Conservation (phyloP, 768 basidiomycete genomes). For the Lanmaoa pseudosensibilis region DNA sequence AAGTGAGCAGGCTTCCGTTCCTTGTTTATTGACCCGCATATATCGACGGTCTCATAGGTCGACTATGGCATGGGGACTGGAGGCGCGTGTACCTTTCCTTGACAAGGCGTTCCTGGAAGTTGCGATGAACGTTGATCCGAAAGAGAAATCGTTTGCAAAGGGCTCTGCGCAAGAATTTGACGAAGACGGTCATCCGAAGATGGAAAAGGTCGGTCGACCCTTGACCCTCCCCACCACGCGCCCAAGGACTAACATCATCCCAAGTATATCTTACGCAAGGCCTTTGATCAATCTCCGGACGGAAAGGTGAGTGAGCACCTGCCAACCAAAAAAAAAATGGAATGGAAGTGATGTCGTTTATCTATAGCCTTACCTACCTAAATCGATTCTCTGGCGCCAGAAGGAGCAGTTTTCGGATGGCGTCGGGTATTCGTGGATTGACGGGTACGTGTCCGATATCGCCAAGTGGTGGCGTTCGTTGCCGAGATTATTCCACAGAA, state of each 20-base stretch:
- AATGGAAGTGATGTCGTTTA: not conserved
- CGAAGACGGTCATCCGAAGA: slow-evolving; percentile 81
- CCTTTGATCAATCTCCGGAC: slow-evolving; percentile 84
- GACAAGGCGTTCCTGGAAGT: slow-evolving; percentile 96
- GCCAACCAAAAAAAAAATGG: not conserved
- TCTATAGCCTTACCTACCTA: slow-evolving; percentile 83
- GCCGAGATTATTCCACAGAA: slow-evolving; percentile 43
- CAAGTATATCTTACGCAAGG: slow-evolving; percentile 93
- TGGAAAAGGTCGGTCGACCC: slow-evolving; percentile 79
- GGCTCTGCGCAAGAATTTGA: slow-evolving; percentile 73
- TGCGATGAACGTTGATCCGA: slow-evolving; percentile 86
- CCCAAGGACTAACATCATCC: slow-evolving; percentile 10
- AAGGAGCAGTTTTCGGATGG: slow-evolving; percentile 99
- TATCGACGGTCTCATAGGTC: slow-evolving; percentile 51
- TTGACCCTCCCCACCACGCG: not conserved
- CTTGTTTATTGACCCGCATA: not conserved
- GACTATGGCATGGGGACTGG: slow-evolving; percentile 99
- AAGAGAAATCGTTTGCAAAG: slow-evolving; percentile 87
- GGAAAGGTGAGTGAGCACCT: slow-evolving; percentile 61
- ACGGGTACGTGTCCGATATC: slow-evolving; percentile 57
- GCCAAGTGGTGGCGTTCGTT: not conserved
- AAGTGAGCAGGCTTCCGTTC: slow-evolving; percentile 55
- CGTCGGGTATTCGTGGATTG: slow-evolving; percentile 98
- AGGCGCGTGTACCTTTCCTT: slow-evolving; percentile 97
- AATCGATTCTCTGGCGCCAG: slow-evolving; percentile 95